These are phyloP conservation scores for Clavispora asparagi DNA, from an alignment of 805 yeast genomes.

Conservation along the genomic window DNA sequence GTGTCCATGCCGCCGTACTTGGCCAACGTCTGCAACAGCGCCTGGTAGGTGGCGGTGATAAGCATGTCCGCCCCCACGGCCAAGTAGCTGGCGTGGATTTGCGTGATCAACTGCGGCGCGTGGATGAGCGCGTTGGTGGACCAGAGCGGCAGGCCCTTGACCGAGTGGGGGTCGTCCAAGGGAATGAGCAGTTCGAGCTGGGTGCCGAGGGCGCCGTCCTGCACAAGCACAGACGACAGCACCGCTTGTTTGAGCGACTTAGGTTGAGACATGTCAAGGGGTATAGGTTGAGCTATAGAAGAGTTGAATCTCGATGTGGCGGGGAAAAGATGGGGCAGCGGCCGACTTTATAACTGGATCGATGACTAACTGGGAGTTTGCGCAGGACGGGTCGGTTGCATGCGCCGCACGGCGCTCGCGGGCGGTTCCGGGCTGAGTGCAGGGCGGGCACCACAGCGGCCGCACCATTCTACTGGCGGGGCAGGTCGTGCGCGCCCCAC, in stretches of 20 bases:
- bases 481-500: too few relatives aligned
- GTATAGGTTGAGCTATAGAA: neutral
- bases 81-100: conserved; percentile 13
- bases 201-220: conserved; percentile 17
- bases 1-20: conserved; percentile 10
- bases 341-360: neutral
- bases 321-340: neutral
- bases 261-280: neutral
- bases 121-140: conserved; percentile 14
- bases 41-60: conserved; percentile 17
- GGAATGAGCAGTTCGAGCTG: conserved; percentile 14
- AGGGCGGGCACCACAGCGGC: too few relatives aligned
- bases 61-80: conserved; percentile 15
- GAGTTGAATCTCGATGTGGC: neutral
- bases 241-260: conserved; percentile 5
- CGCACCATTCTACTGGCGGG: too few relatives aligned
- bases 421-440: too few relatives aligned
- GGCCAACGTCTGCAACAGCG: conserved; percentile 10
- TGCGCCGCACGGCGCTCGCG: too few relatives aligned
- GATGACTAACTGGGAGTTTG: too few relatives aligned
- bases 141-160: conserved; percentile 17
- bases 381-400: too few relatives aligned
- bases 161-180: conserved; percentile 12
- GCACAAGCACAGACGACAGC: conserved; percentile 2
- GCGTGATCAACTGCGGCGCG: conserved; percentile 10